These are phyloP conservation scores for Pythium phragmitis DNA, from an alignment of 352 stramenopile species.

Conservation along the genomic window DNA sequence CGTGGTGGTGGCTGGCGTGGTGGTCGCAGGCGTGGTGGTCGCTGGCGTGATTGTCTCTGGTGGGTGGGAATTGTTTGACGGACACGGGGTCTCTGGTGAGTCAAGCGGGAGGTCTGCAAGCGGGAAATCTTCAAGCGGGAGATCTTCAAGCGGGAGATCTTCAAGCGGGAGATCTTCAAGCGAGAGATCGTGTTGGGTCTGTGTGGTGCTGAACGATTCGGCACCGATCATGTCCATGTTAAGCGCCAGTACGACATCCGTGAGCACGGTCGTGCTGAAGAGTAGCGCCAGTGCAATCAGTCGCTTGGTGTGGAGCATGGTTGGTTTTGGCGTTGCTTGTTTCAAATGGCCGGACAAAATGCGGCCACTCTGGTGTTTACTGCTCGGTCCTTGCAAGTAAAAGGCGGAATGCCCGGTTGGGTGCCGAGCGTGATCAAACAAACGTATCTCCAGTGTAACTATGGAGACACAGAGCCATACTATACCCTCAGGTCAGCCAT, in stretches of 20 bases:
- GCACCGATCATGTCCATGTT: not conserved
- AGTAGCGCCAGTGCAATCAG: constrained; percentile 24
- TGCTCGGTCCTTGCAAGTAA: constrained; percentile 23
- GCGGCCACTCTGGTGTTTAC: not conserved
- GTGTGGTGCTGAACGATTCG: no score
- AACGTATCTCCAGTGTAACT: not conserved
- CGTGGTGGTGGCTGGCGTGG: no score
- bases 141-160: not conserved
- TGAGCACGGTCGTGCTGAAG: constrained; percentile 21
- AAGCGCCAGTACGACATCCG: not conserved
- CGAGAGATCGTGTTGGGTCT: no score
- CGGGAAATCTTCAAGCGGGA: no score
- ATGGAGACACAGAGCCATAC: not conserved
- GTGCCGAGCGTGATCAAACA: not conserved
- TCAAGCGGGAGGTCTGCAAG: not conserved
- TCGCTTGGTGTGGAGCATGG: constrained; percentile 27
- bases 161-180: not conserved
- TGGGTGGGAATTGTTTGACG: not conserved
- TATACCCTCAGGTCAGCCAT: not conserved
- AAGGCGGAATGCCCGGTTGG: constrained; percentile 23
- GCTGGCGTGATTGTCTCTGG: not conserved
- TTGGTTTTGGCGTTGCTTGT: not conserved
- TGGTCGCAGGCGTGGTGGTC: not conserved
- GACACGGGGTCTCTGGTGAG: not conserved
- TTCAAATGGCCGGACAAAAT: not conserved